Base-by-base conservation (phyloP, 2,329 filamentous ascomycete species). In the Cercospora citrullina region DNA sequence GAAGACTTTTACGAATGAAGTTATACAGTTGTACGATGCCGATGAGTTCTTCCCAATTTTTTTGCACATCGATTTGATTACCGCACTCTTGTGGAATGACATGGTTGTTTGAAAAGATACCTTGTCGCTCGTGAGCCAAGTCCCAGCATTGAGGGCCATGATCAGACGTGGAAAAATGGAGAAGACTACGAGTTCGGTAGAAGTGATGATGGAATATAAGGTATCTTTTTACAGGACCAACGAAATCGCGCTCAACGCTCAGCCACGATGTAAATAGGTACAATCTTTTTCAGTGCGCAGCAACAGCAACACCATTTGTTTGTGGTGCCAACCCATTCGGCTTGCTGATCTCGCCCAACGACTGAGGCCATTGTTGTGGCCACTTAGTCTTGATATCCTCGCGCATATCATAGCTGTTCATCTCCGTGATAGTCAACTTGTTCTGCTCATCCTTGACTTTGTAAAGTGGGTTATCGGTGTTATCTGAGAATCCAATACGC, bases 341-440 rank as follows among this genome's bases (percentile, higher is more conserved):
- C 55, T 60, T 63, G 28, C 53, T 51, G 18, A 67, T 63, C 18
- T 39, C 21, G 14, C 65, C 62, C 31, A 63, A 42, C 3, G 51
- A 21, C 39, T 64, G 9, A n/a, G 71, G 66, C 70, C 70, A 72
- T 21, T 26, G 57, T 33, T 60, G 28, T 8, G 69, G 69, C 69
- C 69, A 72, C 68, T 76, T 72, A 10, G 65, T 71, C 62, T 64
- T 66, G 28, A 73, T 63, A 36, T 73, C 71, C 57, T 68, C 70
- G 6, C 70, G 51, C 71, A 73, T 73, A 48, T 73, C 84, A 80
- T 80, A 87, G 81, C 82, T 81, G 68, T 91, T 90, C 87, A 91
- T 90, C 76, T 91, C 88, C 70, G 90, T 87, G 60, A 91, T 90
- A 0, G 89, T 90, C 33, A 91, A 74, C 69, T 89, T 88, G 58